Base-by-base conservation (phyloP, 2,329 filamentous ascomycete genomes). In the Diatrype stigma region DNA sequence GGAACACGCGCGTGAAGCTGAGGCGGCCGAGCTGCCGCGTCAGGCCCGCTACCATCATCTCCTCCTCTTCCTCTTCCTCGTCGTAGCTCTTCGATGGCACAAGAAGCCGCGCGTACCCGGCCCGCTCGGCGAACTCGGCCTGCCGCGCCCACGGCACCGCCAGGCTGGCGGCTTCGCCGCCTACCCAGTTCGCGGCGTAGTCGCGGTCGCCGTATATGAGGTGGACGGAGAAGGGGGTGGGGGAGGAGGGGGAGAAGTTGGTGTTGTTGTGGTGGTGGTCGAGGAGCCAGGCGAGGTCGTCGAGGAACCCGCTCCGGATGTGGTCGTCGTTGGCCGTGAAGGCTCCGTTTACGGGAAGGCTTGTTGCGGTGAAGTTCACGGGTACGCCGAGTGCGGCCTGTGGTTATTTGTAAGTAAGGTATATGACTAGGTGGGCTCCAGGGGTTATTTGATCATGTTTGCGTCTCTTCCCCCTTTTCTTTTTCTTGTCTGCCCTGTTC, bases 11-110 rank as follows among this genome's bases (percentile, higher is more conserved):
- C 23, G 76, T 75, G 63, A 82, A 82, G 11, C 74, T 78, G 55
- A 81, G 74, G 54, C 88, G 88, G 10, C 84, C 85, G 52, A 79
- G 81, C 62, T 89, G 85, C 2, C 85, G 75, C 1, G 86, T 85
- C 53, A 80, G 76, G 10, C 86, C 86, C 22, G 16, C 37, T 12
- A 19, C 19, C 5, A 11, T 14, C 17, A 11, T 12, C 10, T 22
- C 17, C 3, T 21, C 37, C 1, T 12, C 17, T 5, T 2, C 37
- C 2, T 22, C 37, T 30, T 30, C 10, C 10, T 10, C 26, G 6
- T 30, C 10, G 26, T 30, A 5, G 5, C 26, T 10, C 10, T 30
- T 30, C 26, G 26, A 10, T 5, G 37, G n/a, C 37, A 19, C 37
- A 2, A 8, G 3, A 5, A 40, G 12, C 37, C 19, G n/a, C n/a